A percentile compares a stretch with the other conserved stretches of the same genome.
phyloP scores from a whole-genome alignment of 257 asterid genomes.

The Plantago ovata region DNA sequence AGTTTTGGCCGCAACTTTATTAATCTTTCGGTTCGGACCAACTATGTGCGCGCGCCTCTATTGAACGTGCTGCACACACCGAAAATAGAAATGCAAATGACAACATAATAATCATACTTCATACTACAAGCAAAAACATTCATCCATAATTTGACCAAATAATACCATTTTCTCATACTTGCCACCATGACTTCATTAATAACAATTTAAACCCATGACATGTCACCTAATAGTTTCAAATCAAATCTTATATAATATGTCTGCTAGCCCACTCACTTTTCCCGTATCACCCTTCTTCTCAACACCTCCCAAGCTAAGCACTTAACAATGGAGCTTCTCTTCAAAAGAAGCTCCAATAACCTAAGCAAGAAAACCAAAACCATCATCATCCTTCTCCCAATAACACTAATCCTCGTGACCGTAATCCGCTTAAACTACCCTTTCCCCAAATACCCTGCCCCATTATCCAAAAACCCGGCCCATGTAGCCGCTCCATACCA shows the following conservation, averaged over 20 bases:
- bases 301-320: constrained; percentile 7
- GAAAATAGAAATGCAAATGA: no score
- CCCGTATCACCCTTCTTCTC: constrained; percentile 19
- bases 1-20: no score
- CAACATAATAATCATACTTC: no score
- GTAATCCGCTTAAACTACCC: constrained; percentile 39
- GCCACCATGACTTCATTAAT: no score
- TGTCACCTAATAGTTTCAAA: constrained; percentile 3
- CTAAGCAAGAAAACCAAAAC: constrained; percentile 21
- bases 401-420: constrained; percentile 31
- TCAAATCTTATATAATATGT: not conserved
- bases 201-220: not conserved
- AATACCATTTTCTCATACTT: no score
- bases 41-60: no score
- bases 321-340: constrained; percentile 38
- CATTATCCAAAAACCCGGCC: constrained; percentile 21
- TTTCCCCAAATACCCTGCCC: constrained; percentile 10
- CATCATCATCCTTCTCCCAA: constrained; percentile 14
- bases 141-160: not conserved
- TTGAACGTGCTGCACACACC: no score
- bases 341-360: constrained; percentile 10
- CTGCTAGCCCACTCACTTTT: constrained; percentile 1
- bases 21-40: no score
- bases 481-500: constrained; percentile 13
- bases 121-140: not conserved